Conservation (phyloP, 164 flowering plant species). For the Kingdonia uniflora region DNA sequence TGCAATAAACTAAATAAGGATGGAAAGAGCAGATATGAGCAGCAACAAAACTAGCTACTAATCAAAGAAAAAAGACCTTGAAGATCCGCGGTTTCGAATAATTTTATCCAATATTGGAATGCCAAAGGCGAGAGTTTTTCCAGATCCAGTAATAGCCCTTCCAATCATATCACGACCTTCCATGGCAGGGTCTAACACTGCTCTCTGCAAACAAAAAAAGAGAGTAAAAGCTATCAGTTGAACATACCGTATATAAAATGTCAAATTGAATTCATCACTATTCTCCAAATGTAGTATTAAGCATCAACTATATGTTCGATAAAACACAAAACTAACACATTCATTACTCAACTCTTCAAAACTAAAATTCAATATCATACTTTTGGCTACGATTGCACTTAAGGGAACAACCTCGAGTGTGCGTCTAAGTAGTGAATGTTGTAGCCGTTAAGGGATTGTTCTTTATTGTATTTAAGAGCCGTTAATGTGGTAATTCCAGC, state of each 20-base stretch:
- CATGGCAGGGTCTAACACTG: constrained; percentile 91
- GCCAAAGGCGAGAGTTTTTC: constrained; percentile 31
- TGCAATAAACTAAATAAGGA: no score
- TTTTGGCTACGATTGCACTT: no score
- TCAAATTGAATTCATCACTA: no score
- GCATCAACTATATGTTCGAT: not conserved
- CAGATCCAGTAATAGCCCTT: constrained; percentile 84
- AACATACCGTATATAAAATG: no score
- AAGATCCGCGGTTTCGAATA: constrained; percentile 16
- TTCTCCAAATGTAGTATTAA: not conserved
- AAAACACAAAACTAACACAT: not conserved
- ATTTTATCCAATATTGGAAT: constrained; percentile 45
- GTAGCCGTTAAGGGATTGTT: no score
- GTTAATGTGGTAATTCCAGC: no score
- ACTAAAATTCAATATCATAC: no score
- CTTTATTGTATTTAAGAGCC: no score
- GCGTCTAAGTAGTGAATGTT: no score
- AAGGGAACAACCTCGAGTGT: no score
- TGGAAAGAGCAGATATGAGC: constrained; percentile 3
- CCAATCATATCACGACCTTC: constrained; percentile 85
- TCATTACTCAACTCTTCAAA: no score
- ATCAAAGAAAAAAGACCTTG: constrained; percentile 12
- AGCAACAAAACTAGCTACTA: not conserved
- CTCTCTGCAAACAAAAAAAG: constrained; percentile 43
- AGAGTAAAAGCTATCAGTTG: not conserved